phyloP scores from a whole-genome alignment of 768 basidiomycete species.

The Gymnopilus dilepis region DNA sequence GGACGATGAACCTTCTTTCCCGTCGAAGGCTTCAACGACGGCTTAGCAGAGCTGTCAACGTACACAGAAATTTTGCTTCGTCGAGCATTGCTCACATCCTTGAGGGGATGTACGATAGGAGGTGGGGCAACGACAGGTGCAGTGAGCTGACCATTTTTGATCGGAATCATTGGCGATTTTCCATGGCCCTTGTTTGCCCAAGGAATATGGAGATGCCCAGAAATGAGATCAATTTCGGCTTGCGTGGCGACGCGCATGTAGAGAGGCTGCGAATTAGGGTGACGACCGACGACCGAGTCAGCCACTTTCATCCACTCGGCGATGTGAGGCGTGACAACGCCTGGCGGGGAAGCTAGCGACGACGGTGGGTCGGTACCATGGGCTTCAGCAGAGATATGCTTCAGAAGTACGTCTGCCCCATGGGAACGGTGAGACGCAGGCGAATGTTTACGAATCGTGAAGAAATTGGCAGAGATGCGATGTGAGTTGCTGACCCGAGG shows the following conservation, averaged over 20 bases:
- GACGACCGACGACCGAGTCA: conserved; percentile 31
- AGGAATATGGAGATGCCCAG: conserved; percentile 30
- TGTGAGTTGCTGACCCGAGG: background rate
- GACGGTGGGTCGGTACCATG: background rate
- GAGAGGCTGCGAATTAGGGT: conserved; percentile 28
- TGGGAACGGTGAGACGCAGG: conserved; percentile 22
- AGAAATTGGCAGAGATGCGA: conserved; percentile 4
- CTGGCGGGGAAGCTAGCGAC: conserved; percentile 6
- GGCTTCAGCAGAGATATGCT: conserved; percentile 3
- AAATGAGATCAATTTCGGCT: conserved; percentile 31
- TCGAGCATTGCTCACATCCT: background rate
- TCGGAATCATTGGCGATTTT: conserved; percentile 18
- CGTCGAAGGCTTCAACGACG: conserved; percentile 4
- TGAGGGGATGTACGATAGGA: background rate
- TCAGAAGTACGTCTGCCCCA: conserved; percentile 3
- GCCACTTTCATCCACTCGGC: conserved; percentile 30
- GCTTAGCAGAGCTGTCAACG: conserved; percentile 7
- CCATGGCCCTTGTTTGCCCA: conserved; percentile 23
- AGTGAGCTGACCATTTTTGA: conserved; percentile 19
- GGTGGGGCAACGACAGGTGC: background rate
- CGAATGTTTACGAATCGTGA: conserved; percentile 21
- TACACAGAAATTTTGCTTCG: background rate
- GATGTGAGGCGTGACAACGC: conserved; percentile 23
- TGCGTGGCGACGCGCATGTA: conserved; percentile 26
- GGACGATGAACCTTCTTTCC: conserved; percentile 13